phyloP scores from a whole-genome alignment of 768 basidiomycete species.

The Lentinula aciculospora region DNA sequence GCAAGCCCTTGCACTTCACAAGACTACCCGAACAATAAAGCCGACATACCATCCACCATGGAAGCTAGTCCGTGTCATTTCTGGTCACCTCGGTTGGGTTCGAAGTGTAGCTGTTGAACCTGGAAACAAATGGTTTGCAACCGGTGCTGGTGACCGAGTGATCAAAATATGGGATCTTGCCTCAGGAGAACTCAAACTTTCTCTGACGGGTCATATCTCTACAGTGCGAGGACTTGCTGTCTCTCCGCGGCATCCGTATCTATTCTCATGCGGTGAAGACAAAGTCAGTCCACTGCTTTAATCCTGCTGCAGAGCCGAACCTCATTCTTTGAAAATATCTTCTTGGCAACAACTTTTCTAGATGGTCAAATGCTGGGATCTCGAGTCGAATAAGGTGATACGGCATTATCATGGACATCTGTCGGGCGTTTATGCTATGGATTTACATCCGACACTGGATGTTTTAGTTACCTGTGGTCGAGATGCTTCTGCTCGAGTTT shows the following conservation, averaged over 20 bases:
- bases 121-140: slow-evolving; percentile 98
- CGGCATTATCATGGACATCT: slow-evolving; percentile 98
- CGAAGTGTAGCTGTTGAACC: slow-evolving; percentile 94
- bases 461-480: slow-evolving; percentile 92
- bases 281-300: slow-evolving; percentile 51
- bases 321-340: not conserved
- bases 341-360: slow-evolving; percentile 22
- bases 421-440: slow-evolving; percentile 93
- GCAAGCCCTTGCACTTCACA: slow-evolving; percentile 88
- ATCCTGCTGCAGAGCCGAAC: not conserved
- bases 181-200: slow-evolving; percentile 94
- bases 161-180: slow-evolving; percentile 99
- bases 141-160: slow-evolving; percentile 95
- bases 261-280: slow-evolving; percentile 97
- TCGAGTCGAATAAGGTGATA: slow-evolving; percentile 98
- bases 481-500: slow-evolving; percentile 94
- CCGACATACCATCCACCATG: slow-evolving; percentile 94
- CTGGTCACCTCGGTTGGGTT: slow-evolving; percentile 98
- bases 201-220: slow-evolving; percentile 94
- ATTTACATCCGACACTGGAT: slow-evolving; percentile 93
- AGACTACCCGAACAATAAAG: slow-evolving; percentile 90
- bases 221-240: slow-evolving; percentile 95
- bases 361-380: slow-evolving; percentile 99
- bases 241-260: slow-evolving; percentile 88
- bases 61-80: slow-evolving; percentile 96